Evolutionary conservation across 1,284 basidiomycete species (phyloP), one percentile per base, ranked within the genome.

Genomic region (Athelia psychrophila): DNA sequence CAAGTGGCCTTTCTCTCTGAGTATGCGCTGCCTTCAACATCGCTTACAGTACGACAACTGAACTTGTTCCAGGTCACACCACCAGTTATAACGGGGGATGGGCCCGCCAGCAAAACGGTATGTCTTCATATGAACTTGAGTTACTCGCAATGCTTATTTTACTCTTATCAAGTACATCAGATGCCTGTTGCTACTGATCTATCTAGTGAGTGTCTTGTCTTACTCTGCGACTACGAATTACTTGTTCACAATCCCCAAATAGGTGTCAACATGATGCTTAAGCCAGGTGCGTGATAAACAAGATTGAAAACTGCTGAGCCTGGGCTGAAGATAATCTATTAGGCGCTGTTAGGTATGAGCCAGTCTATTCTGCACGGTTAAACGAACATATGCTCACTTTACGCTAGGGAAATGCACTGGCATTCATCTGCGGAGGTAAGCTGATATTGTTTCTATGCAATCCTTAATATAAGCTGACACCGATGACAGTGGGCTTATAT

Each of bases 1-100:
- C 12, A 88, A 88, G 64, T 89, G 87, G 87, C 80, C 86, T 0
- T 87, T 88, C 65, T 71, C 73, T 53, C 64, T 88, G 51, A 87
- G 84, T 53, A 81, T 84, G 64, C 88, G 86, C 59, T 80, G 85
- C 23, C 65, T 91, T 20, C 80, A 54, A 79, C 80, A 0, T 6
- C 27, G 6, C 5, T 30, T 13, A 30, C 27, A 5, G 13, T 13
- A 5, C 13, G 27, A 30, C 27, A 30, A 13, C 27, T 13, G 27
- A 30, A 30, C 13, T 30, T 13, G 13, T 6, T 13, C 13, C 27
- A 30, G 27, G 27, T 13, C 27, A 30, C 13, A 30, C 27, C 27
- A 30, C 6, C 27, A 30, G 5, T 6, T 30, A 13, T 5, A 30
- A 30, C 27, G 87, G 87, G 20, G 88, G 88, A 1, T 91, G 87